phyloP scores from a whole-genome alignment of 1,284 basidiomycete genomes.

The Boletellus deceptivus region DNA sequence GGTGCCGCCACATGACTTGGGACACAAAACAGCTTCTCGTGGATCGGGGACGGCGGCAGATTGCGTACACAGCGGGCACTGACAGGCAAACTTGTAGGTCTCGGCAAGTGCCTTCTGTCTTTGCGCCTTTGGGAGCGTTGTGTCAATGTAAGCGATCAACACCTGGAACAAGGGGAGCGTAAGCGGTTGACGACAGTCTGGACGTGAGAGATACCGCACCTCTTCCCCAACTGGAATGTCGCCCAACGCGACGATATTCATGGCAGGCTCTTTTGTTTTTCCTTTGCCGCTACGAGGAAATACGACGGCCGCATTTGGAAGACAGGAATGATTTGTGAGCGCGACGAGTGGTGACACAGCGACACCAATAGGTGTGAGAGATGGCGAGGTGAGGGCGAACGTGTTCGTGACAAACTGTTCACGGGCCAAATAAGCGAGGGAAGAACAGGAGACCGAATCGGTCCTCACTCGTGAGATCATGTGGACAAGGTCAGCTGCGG shows the following conservation, averaged over 20 bases:
- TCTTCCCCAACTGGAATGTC: constrained; percentile 68
- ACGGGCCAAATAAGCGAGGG: constrained; percentile 1
- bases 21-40: constrained; percentile 67
- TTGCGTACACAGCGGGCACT: constrained; percentile 59
- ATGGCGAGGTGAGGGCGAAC: constrained; percentile 77
- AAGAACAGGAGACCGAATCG: background rate
- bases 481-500: constrained; percentile 63
- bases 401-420: constrained; percentile 83
- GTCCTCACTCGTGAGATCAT: constrained; percentile 63
- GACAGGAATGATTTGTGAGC: constrained; percentile 88
- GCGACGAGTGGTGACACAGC: constrained; percentile 78
- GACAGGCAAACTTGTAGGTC: constrained; percentile 81
- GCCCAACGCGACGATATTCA: constrained; percentile 72
- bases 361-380: constrained; percentile 77
- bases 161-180: constrained; percentile 36
- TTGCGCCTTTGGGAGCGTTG: constrained; percentile 59
- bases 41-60: constrained; percentile 49
- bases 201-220: constrained; percentile 41
- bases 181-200: background rate
- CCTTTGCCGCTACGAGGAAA: constrained; percentile 61
- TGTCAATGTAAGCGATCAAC: constrained; percentile 83
- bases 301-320: constrained; percentile 87
- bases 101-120: constrained; percentile 62
- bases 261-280: constrained; percentile 51
- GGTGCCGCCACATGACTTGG: constrained; percentile 59